Evolutionary conservation across 768 basidiomycete genomes (phyloP).

Genomic region (Tylopilus plumbeoviolaceoides): DNA sequence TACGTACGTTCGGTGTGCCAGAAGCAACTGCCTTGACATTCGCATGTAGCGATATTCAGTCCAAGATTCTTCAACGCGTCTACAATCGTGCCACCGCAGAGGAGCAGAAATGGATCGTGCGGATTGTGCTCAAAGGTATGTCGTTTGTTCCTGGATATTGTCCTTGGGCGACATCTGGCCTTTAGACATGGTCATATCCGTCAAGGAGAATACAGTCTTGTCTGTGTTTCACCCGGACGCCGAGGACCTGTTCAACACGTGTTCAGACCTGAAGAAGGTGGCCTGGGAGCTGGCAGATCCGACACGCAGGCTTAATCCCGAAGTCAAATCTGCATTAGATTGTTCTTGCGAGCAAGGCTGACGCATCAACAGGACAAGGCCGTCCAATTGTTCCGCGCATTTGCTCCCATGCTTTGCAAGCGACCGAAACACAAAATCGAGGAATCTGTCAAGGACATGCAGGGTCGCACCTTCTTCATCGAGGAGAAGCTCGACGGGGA

Average conservation of each 20-base stretch:
- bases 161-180: neutral
- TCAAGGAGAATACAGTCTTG: constrained; percentile 93
- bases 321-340: constrained; percentile 32
- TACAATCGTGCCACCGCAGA: constrained; percentile 77
- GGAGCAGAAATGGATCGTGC: constrained; percentile 94
- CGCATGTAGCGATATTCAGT: constrained; percentile 62
- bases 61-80: constrained; percentile 69
- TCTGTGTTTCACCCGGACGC: constrained; percentile 92
- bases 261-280: constrained; percentile 93
- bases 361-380: constrained; percentile 64
- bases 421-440: constrained; percentile 78
- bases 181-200: constrained; percentile 84
- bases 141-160: neutral
- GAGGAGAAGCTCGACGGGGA: constrained; percentile 99
- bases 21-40: constrained; percentile 5
- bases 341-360: neutral
- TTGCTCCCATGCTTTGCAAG: constrained; percentile 95
- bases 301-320: constrained; percentile 55
- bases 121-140: constrained; percentile 90
- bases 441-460: constrained; percentile 83
- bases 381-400: constrained; percentile 78
- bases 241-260: constrained; percentile 91
- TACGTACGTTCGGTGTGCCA: constrained; percentile 30
- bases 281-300: constrained; percentile 86
- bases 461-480: constrained; percentile 72